phyloP scores from a whole-genome alignment of 176 grass and related monocot genomes.

The Chloris gayana region DNA sequence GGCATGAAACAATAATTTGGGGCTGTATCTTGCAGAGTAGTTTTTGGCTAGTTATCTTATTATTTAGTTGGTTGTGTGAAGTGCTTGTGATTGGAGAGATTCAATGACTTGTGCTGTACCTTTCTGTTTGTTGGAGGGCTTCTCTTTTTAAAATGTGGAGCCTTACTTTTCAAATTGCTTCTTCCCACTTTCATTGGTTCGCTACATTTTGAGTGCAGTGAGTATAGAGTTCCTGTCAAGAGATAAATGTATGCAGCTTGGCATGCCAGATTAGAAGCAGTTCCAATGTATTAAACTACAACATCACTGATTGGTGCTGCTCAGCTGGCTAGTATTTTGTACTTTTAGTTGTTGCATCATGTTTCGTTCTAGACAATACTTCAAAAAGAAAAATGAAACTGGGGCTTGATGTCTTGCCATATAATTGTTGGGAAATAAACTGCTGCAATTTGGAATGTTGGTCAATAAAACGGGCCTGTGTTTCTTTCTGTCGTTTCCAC shows the following conservation, averaged over 20 bases:
- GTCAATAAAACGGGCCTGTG: neutral
- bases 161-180: neutral
- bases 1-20: too few relatives aligned
- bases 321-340: too few relatives aligned
- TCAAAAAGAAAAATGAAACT: neutral
- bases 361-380: too few relatives aligned
- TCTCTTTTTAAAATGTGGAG: slow-evolving; percentile 2
- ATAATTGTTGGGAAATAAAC: neutral
- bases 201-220: neutral
- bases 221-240: neutral
- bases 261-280: neutral
- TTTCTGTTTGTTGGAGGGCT: slow-evolving; percentile 6
- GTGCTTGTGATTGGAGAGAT: neutral
- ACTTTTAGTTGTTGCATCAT: too few relatives aligned
- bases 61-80: too few relatives aligned
- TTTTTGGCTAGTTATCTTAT: neutral
- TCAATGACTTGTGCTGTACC: neutral
- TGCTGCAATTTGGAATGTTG: neutral
- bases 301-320: neutral
- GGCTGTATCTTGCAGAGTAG: too few relatives aligned
- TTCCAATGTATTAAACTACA: neutral
- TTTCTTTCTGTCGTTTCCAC: neutral
- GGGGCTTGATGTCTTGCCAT: neutral
- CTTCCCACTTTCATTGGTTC: slow-evolving; percentile 2
- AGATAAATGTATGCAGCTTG: neutral